Evolutionary conservation across 2,329 filamentous ascomycete species (phyloP).

Genomic region (Periconia sp.): DNA sequence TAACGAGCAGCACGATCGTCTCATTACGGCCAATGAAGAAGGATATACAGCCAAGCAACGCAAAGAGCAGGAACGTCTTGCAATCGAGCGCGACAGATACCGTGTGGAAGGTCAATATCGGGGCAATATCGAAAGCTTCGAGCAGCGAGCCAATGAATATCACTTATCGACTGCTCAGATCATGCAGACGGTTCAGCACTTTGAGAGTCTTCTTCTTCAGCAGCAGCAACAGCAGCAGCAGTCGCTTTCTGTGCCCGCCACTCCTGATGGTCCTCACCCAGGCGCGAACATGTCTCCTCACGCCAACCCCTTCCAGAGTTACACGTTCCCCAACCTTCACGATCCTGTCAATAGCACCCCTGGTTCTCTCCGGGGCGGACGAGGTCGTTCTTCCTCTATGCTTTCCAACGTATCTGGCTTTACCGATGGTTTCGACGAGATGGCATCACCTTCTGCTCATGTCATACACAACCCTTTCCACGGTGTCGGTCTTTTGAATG

Average conservation of each 20-base stretch:
- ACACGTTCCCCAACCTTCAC: constrained; percentile 39
- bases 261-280: constrained; percentile 63
- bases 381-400: constrained; percentile 55
- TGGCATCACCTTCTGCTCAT: constrained; percentile 25
- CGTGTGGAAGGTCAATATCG: constrained; percentile 42
- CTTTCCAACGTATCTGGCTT: constrained; percentile 55
- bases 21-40: constrained; percentile 68
- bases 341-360: constrained; percentile 35
- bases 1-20: constrained; percentile 70
- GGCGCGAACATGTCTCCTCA: constrained; percentile 49
- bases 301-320: constrained; percentile 37
- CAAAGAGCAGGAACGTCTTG: constrained; percentile 43
- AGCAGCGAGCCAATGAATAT: constrained; percentile 42
- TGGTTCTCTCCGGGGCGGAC: constrained; percentile 38
- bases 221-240: constrained; percentile 28
- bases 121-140: constrained; percentile 41
- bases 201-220: constrained; percentile 45
- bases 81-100: constrained; percentile 38
- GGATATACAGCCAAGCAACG: constrained; percentile 63
- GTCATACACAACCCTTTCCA: constrained; percentile 41
- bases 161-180: constrained; percentile 40
- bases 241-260: constrained; percentile 48
- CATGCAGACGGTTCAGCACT: constrained; percentile 39
- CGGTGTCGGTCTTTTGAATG: constrained; percentile 41
- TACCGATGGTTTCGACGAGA: constrained; percentile 49